Evolutionary conservation across 805 yeast species (phyloP).

Genomic region (Kazachstania taianensis): DNA sequence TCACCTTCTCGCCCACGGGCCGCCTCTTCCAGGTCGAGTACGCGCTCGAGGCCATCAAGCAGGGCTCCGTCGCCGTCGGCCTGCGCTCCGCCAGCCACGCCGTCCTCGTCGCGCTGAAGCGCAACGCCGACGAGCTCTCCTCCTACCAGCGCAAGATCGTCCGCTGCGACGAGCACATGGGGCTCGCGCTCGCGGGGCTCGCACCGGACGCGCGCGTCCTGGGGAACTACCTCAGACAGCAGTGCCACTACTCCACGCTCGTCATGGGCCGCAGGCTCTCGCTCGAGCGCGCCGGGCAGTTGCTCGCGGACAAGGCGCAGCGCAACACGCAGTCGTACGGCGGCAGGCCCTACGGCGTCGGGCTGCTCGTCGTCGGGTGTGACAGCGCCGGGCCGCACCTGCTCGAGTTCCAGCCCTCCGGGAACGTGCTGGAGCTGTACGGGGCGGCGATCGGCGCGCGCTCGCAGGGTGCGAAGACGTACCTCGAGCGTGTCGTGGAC

Average conservation of each 20-base stretch:
- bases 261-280: constrained; percentile 79
- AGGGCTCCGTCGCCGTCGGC: constrained; percentile 96
- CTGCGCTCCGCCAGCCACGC: constrained; percentile 77
- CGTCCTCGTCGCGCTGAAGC: constrained; percentile 85
- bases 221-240: constrained; percentile 79
- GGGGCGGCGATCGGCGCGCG: constrained; percentile 98
- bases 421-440: constrained; percentile 79
- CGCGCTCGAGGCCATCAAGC: constrained; percentile 95
- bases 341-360: constrained; percentile 97
- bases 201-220: constrained; percentile 97
- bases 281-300: constrained; percentile 69
- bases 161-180: constrained; percentile 87
- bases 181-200: constrained; percentile 90
- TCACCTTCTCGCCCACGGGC: constrained; percentile 97
- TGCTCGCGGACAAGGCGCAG: constrained; percentile 95
- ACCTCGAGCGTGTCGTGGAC: constrained; percentile 77
- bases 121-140: constrained; percentile 95
- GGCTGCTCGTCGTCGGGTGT: constrained; percentile 77
- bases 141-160: constrained; percentile 92
- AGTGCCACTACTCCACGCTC: constrained; percentile 79
- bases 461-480: constrained; percentile 96
- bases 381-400: constrained; percentile 94
- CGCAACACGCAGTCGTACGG: constrained; percentile 93
- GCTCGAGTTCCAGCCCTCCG: constrained; percentile 92
- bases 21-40: constrained; percentile 96